Evolutionary conservation across 2,329 filamentous ascomycete species (phyloP).

Genomic region (Fusarium secorum): DNA sequence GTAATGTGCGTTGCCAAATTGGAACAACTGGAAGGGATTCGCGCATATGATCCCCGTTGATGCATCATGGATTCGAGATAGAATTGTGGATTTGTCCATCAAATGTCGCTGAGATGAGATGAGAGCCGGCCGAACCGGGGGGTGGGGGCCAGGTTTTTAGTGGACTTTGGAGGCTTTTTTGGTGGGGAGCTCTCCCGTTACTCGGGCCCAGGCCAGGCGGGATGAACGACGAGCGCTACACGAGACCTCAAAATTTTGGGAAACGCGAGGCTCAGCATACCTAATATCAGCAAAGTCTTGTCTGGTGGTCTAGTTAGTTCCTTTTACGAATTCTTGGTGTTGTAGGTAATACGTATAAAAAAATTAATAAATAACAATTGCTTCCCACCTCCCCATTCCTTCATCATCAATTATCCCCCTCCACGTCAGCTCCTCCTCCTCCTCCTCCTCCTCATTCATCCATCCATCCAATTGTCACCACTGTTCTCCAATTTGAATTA

Average conservation of each 20-base stretch:
- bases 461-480: not conserved
- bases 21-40: slow-evolving; percentile 21
- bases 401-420: not conserved
- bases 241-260: not conserved
- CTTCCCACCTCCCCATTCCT: not conserved
- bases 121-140: slow-evolving; percentile 8
- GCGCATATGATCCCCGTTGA: slow-evolving; percentile 4
- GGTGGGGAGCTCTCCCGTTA: slow-evolving; percentile 12
- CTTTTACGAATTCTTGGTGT: not conserved
- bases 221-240: not conserved
- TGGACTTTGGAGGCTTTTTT: not conserved
- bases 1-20: slow-evolving; percentile 4
- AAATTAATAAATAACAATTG: not conserved
- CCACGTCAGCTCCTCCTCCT: slow-evolving; percentile 2
- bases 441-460: not conserved
- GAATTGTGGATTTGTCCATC: slow-evolving; percentile 13
- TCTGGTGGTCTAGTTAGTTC: not conserved
- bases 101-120: not conserved
- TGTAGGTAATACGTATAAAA: not conserved
- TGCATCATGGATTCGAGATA: slow-evolving; percentile 23
- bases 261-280: not conserved
- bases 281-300: not conserved
- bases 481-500: not conserved
- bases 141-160: not conserved
- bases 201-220: slow-evolving; percentile 1